A percentile compares a stretch with the other conserved stretches of the same genome.
These are phyloP conservation scores for Xylariales sp. DNA, from an alignment of 2,329 filamentous ascomycete species.

Conservation along the genomic window DNA sequence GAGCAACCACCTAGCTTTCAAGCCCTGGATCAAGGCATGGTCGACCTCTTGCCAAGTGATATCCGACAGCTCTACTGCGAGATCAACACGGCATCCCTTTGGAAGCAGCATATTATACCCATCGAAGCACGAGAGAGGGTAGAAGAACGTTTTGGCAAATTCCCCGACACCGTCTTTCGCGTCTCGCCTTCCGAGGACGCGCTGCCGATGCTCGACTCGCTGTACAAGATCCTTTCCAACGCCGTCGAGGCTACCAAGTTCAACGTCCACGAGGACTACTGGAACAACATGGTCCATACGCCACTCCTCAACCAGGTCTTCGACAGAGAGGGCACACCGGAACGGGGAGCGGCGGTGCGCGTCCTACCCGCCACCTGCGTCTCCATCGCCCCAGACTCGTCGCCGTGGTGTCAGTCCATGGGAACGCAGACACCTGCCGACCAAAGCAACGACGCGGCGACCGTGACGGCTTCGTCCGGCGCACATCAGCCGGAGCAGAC, in stretches of 20 bases:
- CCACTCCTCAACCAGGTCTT: not conserved
- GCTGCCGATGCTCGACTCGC: not conserved
- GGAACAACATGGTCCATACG: constrained; percentile 2
- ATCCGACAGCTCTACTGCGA: no score
- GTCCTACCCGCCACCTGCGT: not conserved
- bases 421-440: not conserved
- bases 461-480: not conserved
- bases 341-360: not conserved
- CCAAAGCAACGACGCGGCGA: not conserved
- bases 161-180: no score
- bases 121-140: no score
- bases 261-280: constrained; percentile 4
- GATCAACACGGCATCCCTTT: no score
- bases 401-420: not conserved
- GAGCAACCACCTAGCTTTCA: no score
- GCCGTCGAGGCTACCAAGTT: not conserved
- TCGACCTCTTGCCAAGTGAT: no score
- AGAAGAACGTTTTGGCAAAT: no score
- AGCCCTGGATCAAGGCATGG: no score
- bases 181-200: not conserved
- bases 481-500: no score
- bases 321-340: not conserved
- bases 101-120: no score
- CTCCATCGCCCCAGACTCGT: not conserved
- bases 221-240: not conserved